phyloP scores from a whole-genome alignment of 2,329 filamentous ascomycete species.

The Berkeleyomyces basicola region DNA sequence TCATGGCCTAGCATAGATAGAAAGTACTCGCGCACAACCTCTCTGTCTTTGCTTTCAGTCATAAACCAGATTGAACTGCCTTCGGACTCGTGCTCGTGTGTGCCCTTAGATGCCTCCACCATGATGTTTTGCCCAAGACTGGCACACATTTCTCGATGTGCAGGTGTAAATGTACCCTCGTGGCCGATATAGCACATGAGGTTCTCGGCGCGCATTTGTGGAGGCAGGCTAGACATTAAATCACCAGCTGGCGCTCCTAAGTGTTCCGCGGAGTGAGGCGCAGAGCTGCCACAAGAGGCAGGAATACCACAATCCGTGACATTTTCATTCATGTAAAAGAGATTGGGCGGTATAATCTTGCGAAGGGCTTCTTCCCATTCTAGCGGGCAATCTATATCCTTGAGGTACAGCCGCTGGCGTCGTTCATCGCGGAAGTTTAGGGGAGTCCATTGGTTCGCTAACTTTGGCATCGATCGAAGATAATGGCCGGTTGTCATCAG shows the following conservation, averaged over 20 bases:
- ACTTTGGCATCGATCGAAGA: conserved; percentile 65
- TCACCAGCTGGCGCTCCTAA: conserved; percentile 63
- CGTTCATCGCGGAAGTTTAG: conserved; percentile 63
- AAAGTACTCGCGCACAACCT: conserved; percentile 85
- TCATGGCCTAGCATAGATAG: conserved; percentile 85
- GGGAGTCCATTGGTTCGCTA: conserved; percentile 66
- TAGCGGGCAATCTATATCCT: conserved; percentile 87
- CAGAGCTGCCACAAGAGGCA: background rate
- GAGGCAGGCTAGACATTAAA: conserved; percentile 81
- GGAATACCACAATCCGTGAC: conserved; percentile 30
- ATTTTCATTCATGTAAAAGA: conserved; percentile 83
- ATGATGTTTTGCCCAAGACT: conserved; percentile 95
- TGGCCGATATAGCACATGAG: conserved; percentile 98
- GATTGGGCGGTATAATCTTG: conserved; percentile 58
- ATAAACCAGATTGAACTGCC: conserved; percentile 98
- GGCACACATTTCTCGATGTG: conserved; percentile 95
- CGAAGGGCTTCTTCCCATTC: conserved; percentile 73
- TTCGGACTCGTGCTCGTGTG: conserved; percentile 56
- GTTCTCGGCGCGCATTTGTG: conserved; percentile 82
- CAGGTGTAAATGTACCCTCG: conserved; percentile 90
- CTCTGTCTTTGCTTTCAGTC: conserved; percentile 87
- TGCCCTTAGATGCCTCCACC: conserved; percentile 64
- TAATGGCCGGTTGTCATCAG: conserved; percentile 84
- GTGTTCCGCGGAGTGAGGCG: background rate
- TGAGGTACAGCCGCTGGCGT: conserved; percentile 79